Base-by-base conservation (phyloP, 2,329 filamentous ascomycete genomes). In the Fusarium sulawesiense region DNA sequence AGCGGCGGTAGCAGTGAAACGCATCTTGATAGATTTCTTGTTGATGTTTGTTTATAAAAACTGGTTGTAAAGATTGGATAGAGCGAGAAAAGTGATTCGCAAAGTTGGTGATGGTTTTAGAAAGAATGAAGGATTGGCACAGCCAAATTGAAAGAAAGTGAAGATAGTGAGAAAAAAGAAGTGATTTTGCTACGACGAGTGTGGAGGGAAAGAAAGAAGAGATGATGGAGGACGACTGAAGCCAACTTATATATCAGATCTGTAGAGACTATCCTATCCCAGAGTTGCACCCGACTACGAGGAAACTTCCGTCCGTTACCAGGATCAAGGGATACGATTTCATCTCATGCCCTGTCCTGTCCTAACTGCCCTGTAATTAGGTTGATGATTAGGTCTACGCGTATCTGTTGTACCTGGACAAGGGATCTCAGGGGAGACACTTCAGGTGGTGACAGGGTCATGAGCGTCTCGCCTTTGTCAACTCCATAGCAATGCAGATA, bases 1-100 rank as follows among this genome's bases (percentile, higher is more conserved):
- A 61, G 78, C 75, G 54, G 75, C 68, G 51, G 76, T 63, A 65
- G 60, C 60, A 47, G 75, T 65, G 74, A 78, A 78, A 72, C 74
- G 79, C 80, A 82, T 82, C 42, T 75, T 80, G 75, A 66, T 47
- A 21, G 67, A 59, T 62, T 49, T 56, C 45, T 48, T 21, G 21
- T 14, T 32, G 27, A 20, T 56, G 59, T 41, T 60, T 59, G 40
- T 46, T 46, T 46, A 34, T 32, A 30, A 20, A 45, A 25, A 34
- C 30, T 25, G 60, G 58, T 48, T 48, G 20, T 64, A 74, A 74
- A 46, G 73, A 74, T 66, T 70, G 73, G 64, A 71, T 73, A 66
- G 71, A 71, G 71, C 60, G 62, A 53, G 70, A 41, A 58, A 58
- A 34, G 67, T 62, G 25, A 40, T 55, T 41, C 50, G 51, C 44